phyloP scores from a whole-genome alignment of 2,329 filamentous ascomycete species.

The Hypoxylon sp. region DNA sequence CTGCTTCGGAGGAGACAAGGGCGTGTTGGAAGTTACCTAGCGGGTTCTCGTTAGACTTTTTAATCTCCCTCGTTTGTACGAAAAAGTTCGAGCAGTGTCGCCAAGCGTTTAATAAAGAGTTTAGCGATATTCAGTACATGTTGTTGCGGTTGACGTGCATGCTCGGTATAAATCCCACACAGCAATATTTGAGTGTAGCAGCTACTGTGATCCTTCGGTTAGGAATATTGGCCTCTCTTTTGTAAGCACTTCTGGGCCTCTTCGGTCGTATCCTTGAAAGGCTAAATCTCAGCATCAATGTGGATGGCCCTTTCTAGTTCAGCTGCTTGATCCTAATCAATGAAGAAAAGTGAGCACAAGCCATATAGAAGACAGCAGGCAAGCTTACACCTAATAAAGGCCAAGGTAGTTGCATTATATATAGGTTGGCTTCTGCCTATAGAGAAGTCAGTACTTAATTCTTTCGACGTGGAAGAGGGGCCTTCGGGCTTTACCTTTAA shows the following conservation, averaged over 20 bases:
- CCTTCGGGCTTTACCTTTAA: background rate
- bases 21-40: constrained; percentile 10
- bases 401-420: background rate
- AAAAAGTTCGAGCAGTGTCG: constrained; percentile 18
- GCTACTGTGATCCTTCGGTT: background rate
- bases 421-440: background rate
- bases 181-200: background rate
- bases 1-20: constrained; percentile 7
- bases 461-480: background rate
- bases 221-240: background rate
- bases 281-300: background rate
- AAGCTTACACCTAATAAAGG: background rate
- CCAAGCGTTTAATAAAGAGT: constrained; percentile 21
- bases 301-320: background rate
- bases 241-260: background rate
- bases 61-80: constrained; percentile 28
- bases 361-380: background rate
- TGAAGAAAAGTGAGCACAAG: background rate
- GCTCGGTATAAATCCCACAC: background rate
- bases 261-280: background rate
- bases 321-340: constrained; percentile 1
- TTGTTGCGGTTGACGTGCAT: constrained; percentile 3
- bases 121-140: constrained; percentile 9
- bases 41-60: constrained; percentile 31
- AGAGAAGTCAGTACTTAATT: background rate